A percentile compares a stretch with the other conserved stretches of the same genome.
Evolutionary conservation across 306 rosid species (phyloP).

Genomic region (Cucumis sativus): Cucumber_9930_V3 NC_026660.2:24508001-24508500

Average conservation of each 20-base stretch:
- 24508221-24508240: constrained; percentile 63
- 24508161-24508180: background rate
- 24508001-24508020: no score
- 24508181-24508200: constrained; percentile 10
- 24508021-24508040: no score
- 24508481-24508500: no score
- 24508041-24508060: no score
- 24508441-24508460: no score
- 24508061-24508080: no score
- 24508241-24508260: constrained; percentile 59
- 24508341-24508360: constrained; percentile 41
- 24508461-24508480: no score
- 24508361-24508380: constrained; percentile 11
- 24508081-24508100: no score
- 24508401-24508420: no score
- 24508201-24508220: constrained; percentile 56
- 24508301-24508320: constrained; percentile 49
- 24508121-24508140: background rate
- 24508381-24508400: no score
- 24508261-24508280: constrained; percentile 54
- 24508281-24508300: constrained; percentile 54
- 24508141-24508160: background rate
- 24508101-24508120: no score
- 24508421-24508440: no score
- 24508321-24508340: constrained; percentile 65